phyloP scores from a whole-genome alignment of 2,329 filamentous ascomycete species.

The Cercospora beticola region DNA sequence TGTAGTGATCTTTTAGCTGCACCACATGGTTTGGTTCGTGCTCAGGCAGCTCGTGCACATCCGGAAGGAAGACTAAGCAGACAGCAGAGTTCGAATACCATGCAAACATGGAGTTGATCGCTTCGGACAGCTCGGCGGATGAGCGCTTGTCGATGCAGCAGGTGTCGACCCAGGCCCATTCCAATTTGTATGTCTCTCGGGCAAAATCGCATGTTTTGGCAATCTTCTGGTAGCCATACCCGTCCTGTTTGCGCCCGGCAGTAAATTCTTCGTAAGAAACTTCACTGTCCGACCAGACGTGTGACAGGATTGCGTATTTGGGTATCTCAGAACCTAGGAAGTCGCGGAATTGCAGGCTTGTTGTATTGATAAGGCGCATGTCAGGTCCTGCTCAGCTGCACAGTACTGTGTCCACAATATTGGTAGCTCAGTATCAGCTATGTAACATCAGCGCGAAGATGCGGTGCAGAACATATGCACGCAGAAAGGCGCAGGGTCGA shows the following conservation, averaged over 20 bases:
- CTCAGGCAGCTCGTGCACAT: neutral
- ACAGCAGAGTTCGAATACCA: slow-evolving; percentile 22
- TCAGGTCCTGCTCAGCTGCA: neutral
- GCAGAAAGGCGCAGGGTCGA: neutral
- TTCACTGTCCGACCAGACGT: slow-evolving; percentile 20
- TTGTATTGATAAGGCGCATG: slow-evolving; percentile 22
- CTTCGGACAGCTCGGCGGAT: slow-evolving; percentile 20
- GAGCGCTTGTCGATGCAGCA: slow-evolving; percentile 25
- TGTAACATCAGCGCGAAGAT: neutral
- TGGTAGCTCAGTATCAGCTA: neutral
- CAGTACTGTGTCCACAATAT: neutral
- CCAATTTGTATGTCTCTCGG: neutral
- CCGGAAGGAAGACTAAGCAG: slow-evolving; percentile 23
- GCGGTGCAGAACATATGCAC: neutral
- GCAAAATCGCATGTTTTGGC: slow-evolving; percentile 5
- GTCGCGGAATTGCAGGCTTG: slow-evolving; percentile 17
- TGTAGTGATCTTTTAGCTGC: neutral
- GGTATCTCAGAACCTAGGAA: slow-evolving; percentile 17
- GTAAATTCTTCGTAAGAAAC: slow-evolving; percentile 9
- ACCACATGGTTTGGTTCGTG: neutral
- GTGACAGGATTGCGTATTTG: slow-evolving; percentile 25
- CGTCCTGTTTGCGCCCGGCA: neutral
- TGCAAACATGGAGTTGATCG: slow-evolving; percentile 26
- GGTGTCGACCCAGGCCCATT: slow-evolving; percentile 26
- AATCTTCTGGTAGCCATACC: slow-evolving; percentile 18